These are phyloP conservation scores for Aspergillus intermedius DNA, from an alignment of 2,329 filamentous ascomycete species.

Conservation along the genomic window DNA sequence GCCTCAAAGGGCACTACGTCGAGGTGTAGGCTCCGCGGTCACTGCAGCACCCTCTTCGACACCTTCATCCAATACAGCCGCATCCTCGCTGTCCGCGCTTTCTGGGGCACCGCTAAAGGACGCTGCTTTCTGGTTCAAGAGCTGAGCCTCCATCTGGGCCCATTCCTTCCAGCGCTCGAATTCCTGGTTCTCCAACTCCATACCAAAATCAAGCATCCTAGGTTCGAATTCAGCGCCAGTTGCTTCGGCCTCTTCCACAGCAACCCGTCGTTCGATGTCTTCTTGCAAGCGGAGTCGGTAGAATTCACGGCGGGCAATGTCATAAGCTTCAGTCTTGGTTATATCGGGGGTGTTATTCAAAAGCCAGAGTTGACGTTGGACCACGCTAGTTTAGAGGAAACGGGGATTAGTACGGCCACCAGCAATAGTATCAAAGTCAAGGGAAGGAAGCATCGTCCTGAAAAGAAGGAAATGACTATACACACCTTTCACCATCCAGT, in stretches of 20 bases:
- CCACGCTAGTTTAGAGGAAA: slow-evolving; percentile 55
- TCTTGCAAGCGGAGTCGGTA: slow-evolving; percentile 76
- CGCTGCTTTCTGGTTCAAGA: slow-evolving; percentile 43
- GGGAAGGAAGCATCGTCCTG: too few relatives aligned
- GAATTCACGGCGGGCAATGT: slow-evolving; percentile 80
- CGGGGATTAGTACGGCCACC: slow-evolving; percentile 8
- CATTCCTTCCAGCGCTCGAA: slow-evolving; percentile 83
- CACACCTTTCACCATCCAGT: slow-evolving; percentile 77
- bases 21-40: background rate
- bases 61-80: background rate
- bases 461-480: slow-evolving; percentile 1
- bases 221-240: slow-evolving; percentile 87
- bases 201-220: slow-evolving; percentile 65
- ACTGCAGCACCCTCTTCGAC: background rate
- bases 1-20: too few relatives aligned
- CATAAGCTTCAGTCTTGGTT: slow-evolving; percentile 67
- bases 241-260: slow-evolving; percentile 77
- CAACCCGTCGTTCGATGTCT: slow-evolving; percentile 75
- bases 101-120: slow-evolving; percentile 35
- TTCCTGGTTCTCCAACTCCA: slow-evolving; percentile 71
- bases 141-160: slow-evolving; percentile 53
- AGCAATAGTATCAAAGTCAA: background rate
- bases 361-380: slow-evolving; percentile 85
- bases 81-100: slow-evolving; percentile 25
- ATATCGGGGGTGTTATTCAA: slow-evolving; percentile 59